Percentiles rank a stretch among this genome's conserved stretches.
phyloP scores from a whole-genome alignment of 108 stramenopile genomes.

The Poteriospumella lacustris region DNA sequence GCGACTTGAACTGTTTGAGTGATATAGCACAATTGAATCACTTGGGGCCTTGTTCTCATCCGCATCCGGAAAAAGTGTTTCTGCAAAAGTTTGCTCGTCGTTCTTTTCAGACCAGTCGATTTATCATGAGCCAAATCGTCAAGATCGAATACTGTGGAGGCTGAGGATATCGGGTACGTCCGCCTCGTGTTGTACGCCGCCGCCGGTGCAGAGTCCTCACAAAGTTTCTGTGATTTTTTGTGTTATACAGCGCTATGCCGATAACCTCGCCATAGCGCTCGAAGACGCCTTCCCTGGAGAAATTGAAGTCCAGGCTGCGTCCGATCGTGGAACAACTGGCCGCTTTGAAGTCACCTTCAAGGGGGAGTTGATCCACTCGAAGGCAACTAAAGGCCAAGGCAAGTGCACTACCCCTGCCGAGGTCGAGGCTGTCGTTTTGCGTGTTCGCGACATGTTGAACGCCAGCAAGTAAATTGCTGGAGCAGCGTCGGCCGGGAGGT shows the following conservation, averaged over 20 bases:
- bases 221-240: not conserved
- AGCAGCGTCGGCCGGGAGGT: no score
- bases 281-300: constrained; percentile 27
- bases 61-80: no score
- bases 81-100: no score
- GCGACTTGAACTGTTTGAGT: no score
- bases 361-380: constrained; percentile 35
- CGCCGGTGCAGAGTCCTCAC: not conserved
- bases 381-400: constrained; percentile 35
- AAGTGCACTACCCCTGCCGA: constrained; percentile 33
- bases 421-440: constrained; percentile 26
- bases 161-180: constrained; percentile 36
- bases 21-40: no score
- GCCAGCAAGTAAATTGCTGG: not conserved
- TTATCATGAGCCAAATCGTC: constrained; percentile 14
- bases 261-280: constrained; percentile 16
- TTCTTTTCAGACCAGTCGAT: no score
- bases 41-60: no score
- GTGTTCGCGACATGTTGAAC: not conserved
- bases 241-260: not conserved
- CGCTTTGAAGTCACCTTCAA: constrained; percentile 40
- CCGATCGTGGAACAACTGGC: constrained; percentile 38
- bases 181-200: not conserved
- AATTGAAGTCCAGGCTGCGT: constrained; percentile 1
- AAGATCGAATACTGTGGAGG: constrained; percentile 40